A percentile compares a stretch with the other conserved stretches of the same genome.
These are phyloP conservation scores for Trametes villosa DNA, from an alignment of 768 basidiomycete genomes.

Conservation along the genomic window DNA sequence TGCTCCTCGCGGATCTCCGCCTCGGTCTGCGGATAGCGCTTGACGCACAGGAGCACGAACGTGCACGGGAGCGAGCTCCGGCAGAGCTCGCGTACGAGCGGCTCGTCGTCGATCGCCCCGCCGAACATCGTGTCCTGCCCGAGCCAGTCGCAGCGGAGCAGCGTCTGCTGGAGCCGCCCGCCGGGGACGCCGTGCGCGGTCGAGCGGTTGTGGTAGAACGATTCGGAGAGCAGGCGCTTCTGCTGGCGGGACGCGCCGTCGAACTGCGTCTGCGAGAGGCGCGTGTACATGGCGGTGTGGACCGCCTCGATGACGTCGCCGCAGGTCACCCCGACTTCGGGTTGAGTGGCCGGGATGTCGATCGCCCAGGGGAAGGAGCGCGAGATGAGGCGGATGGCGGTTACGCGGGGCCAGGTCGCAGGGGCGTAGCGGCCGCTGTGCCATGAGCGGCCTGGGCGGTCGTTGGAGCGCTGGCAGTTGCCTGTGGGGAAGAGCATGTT, in stretches of 20 bases:
- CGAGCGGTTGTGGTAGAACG: slow-evolving; percentile 71
- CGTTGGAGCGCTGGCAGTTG: slow-evolving; percentile 65
- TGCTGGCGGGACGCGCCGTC: slow-evolving; percentile 41
- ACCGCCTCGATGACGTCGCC: slow-evolving; percentile 66
- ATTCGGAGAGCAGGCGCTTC: slow-evolving; percentile 49
- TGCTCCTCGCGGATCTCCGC: slow-evolving; percentile 56
- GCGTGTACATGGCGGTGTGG: slow-evolving; percentile 51
- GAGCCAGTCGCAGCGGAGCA: slow-evolving; percentile 73
- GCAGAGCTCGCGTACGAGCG: slow-evolving; percentile 46
- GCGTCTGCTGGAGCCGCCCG: slow-evolving; percentile 61
- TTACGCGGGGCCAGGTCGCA: slow-evolving; percentile 66
- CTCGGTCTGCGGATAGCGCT: slow-evolving; percentile 50
- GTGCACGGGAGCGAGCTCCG: slow-evolving; percentile 56
- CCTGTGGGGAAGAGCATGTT: slow-evolving; percentile 72
- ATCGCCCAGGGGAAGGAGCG: slow-evolving; percentile 60
- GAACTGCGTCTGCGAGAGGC: slow-evolving; percentile 58
- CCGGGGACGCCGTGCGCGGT: slow-evolving; percentile 68
- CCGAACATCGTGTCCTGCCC: slow-evolving; percentile 62
- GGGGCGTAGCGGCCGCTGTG: slow-evolving; percentile 63
- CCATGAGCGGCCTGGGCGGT: slow-evolving; percentile 66
- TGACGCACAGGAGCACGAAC: slow-evolving; percentile 59
- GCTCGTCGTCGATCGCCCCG: slow-evolving; percentile 55
- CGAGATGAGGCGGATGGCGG: slow-evolving; percentile 56
- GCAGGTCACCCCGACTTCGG: slow-evolving; percentile 63
- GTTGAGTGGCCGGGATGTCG: slow-evolving; percentile 47